Percentiles rank a stretch among this genome's conserved stretches.
Evolutionary conservation across 2,329 filamentous ascomycete species (phyloP).

Genomic region (Fusarium hostae): DNA sequence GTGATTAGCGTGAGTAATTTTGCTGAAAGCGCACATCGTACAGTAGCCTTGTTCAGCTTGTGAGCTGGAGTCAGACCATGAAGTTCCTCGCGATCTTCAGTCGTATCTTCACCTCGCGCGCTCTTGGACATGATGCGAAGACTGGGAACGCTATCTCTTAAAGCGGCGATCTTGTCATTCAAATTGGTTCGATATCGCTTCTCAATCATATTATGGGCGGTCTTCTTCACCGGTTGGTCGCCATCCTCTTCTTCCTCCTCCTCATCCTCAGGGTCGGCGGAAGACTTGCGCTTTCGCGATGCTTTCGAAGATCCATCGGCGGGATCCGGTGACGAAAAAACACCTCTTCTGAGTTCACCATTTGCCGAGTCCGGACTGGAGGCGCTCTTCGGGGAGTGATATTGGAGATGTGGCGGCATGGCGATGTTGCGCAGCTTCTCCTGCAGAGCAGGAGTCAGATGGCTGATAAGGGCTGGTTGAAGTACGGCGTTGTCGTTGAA

Average conservation of each 20-base stretch:
- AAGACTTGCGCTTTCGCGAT: conserved; percentile 76
- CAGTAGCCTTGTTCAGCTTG: conserved; percentile 98
- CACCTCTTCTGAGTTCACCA: conserved; percentile 59
- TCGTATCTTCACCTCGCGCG: conserved; percentile 73
- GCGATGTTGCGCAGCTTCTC: conserved; percentile 71
- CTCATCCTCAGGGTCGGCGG: conserved; percentile 62
- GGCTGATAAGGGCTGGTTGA: conserved; percentile 40
- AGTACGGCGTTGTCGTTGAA: conserved; percentile 48
- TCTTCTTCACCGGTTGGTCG: conserved; percentile 79
- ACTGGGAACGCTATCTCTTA: conserved; percentile 92
- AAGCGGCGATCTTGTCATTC: conserved; percentile 94
- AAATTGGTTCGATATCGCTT: conserved; percentile 96
- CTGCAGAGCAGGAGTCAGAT: conserved; percentile 67
- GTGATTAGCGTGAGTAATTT: conserved; percentile 8
- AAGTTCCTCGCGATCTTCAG: conserved; percentile 78
- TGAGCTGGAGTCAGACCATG: conserved; percentile 85
- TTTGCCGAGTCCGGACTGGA: conserved; percentile 67
- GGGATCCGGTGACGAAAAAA: conserved; percentile 70
- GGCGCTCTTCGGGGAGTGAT: conserved; percentile 67
- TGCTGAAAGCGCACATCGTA: conserved; percentile 47
- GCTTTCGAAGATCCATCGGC: conserved; percentile 57
- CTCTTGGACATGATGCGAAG: conserved; percentile 85
- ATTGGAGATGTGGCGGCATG: conserved; percentile 72
- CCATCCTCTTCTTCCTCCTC: conserved; percentile 69
- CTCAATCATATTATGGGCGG: conserved; percentile 97